Percentiles rank a stretch among this genome's conserved stretches.
Conservation (phyloP, 164 flowering plant genomes). For the Hamamelis virginiana region DNA sequence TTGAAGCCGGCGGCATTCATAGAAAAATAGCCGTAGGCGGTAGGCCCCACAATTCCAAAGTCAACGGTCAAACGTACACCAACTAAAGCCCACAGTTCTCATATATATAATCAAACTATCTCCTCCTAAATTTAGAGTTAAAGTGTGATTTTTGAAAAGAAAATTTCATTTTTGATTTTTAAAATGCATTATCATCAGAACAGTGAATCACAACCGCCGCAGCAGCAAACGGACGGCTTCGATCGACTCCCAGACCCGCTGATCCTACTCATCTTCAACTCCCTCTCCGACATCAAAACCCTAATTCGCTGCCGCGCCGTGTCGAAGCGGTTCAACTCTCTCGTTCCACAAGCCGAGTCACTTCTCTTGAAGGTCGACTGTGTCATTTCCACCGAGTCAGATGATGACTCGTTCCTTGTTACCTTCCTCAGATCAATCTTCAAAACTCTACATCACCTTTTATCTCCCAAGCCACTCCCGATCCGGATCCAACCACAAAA, state of each 20-base stretch:
- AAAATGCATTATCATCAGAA: not conserved
- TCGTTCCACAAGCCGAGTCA: conserved; percentile 35
- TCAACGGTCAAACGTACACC: conserved; percentile 4
- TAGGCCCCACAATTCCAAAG: not conserved
- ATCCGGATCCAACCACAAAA: conserved; percentile 17
- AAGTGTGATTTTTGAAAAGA: not conserved
- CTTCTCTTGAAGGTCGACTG: conserved; percentile 37
- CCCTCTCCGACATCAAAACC: conserved; percentile 48
- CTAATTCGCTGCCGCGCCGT: conserved; percentile 48
- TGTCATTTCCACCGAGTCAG: conserved; percentile 25
- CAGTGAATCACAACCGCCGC: not conserved
- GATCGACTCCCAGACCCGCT: conserved; percentile 56
- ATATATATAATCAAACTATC: not conserved
- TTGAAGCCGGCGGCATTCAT: not conserved
- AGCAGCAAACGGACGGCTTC: conserved; percentile 32
- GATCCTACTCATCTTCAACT: conserved; percentile 46
- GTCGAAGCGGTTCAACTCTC: conserved; percentile 50
- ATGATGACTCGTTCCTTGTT: conserved; percentile 26
- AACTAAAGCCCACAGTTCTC: not conserved
- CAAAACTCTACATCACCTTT: conserved; percentile 35
- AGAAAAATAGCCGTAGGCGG: not conserved
- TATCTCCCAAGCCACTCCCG: conserved; percentile 16
- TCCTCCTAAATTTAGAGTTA: not conserved
- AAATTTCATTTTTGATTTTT: not conserved
- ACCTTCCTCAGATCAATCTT: conserved; percentile 30